phyloP scores from a whole-genome alignment of 306 rosid genomes.

The Aeschynomene evenia region DNA sequence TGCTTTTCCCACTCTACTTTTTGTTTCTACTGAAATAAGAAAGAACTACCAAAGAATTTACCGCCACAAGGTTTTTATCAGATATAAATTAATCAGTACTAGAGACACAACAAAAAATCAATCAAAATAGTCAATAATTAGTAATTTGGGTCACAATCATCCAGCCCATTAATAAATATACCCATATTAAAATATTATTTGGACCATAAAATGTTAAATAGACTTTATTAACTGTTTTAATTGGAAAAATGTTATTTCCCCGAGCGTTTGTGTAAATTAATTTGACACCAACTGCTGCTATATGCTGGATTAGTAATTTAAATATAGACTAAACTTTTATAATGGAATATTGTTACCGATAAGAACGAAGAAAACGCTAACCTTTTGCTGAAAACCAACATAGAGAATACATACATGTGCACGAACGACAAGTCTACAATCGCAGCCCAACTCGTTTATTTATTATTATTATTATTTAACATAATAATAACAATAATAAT shows the following conservation, averaged over 20 bases:
- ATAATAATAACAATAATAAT: neutral
- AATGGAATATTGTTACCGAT: neutral
- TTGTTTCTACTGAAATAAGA: conserved; percentile 8
- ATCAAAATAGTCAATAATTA: too few relatives aligned
- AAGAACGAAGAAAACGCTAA: neutral
- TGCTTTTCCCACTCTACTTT: conserved; percentile 4
- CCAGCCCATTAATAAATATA: too few relatives aligned
- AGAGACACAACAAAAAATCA: too few relatives aligned
- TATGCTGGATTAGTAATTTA: neutral
- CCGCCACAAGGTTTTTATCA: neutral
- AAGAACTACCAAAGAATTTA: neutral
- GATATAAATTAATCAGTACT: too few relatives aligned
- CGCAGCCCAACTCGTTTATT: neutral
- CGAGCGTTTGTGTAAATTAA: too few relatives aligned
- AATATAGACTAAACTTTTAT: neutral
- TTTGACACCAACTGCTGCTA: neutral
- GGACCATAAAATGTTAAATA: too few relatives aligned
- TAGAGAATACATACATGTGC: neutral
- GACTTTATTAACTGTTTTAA: too few relatives aligned
- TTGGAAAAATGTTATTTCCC: too few relatives aligned
- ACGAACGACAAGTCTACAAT: neutral
- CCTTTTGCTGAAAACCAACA: neutral
- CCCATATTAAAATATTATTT: too few relatives aligned
- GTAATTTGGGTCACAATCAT: too few relatives aligned
- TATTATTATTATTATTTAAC: neutral